phyloP scores from a whole-genome alignment of 441 rosid species.

The Eugenia klotzschiana region DNA sequence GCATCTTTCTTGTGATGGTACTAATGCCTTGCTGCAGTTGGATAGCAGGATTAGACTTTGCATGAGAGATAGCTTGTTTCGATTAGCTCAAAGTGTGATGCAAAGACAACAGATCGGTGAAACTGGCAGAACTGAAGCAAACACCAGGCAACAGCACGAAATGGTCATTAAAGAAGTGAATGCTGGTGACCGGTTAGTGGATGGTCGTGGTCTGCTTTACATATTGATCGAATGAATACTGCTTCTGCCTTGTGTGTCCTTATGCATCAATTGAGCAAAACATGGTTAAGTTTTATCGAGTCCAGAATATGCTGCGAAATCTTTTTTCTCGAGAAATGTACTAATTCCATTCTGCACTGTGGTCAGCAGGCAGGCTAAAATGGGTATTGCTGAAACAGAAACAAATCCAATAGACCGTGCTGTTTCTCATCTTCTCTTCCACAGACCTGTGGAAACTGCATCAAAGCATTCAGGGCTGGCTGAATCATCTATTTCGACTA shows the following conservation, averaged over 20 bases:
- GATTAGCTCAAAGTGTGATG: constrained; percentile 76
- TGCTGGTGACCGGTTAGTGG: constrained; percentile 34
- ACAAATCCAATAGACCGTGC: constrained; percentile 85
- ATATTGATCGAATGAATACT: not conserved
- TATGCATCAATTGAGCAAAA: not conserved
- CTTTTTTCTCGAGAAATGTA: not conserved
- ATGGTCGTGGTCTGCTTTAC: not conserved
- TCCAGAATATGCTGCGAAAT: not conserved
- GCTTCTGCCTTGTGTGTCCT: not conserved
- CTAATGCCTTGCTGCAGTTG: constrained; percentile 31
- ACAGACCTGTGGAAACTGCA: constrained; percentile 44
- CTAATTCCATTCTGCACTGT: not conserved
- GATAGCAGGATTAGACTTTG: constrained; percentile 60
- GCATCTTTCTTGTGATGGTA: constrained; percentile 13
- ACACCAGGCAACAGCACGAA: constrained; percentile 39
- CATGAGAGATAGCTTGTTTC: constrained; percentile 91
- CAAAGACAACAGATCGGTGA: constrained; percentile 56
- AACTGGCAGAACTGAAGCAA: constrained; percentile 35
- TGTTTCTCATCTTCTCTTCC: constrained; percentile 85
- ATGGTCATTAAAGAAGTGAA: constrained; percentile 19
- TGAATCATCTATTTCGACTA: constrained; percentile 27
- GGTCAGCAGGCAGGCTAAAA: constrained; percentile 20
- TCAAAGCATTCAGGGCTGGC: constrained; percentile 44
- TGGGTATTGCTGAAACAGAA: constrained; percentile 58
- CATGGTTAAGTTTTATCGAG: not conserved